These are phyloP conservation scores for Ilyonectria robusta DNA, from an alignment of 2,329 filamentous ascomycete species.

Conservation along the genomic window DNA sequence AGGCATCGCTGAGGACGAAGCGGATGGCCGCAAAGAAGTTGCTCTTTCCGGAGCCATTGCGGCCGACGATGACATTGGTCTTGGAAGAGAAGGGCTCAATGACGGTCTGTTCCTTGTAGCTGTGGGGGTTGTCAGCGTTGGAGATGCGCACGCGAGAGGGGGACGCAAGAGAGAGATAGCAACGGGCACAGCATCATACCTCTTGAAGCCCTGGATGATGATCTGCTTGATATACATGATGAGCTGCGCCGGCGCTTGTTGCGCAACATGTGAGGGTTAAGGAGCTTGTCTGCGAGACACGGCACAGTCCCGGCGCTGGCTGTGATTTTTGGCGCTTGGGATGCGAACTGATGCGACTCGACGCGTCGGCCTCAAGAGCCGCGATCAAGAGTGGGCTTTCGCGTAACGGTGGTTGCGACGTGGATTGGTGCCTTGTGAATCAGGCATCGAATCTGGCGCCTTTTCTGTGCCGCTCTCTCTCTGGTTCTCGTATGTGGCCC, in stretches of 20 bases:
- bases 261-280: slow-evolving; percentile 54
- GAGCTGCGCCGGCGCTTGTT: slow-evolving; percentile 55
- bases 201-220: slow-evolving; percentile 99
- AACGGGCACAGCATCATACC: slow-evolving; percentile 65
- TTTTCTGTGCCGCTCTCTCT: neutral
- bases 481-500: slow-evolving; percentile 27
- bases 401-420: slow-evolving; percentile 45
- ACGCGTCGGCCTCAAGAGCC: slow-evolving; percentile 46
- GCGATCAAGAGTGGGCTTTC: slow-evolving; percentile 48
- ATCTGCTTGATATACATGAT: slow-evolving; percentile 99
- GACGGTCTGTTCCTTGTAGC: slow-evolving; percentile 99
- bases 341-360: slow-evolving; percentile 47
- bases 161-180: slow-evolving; percentile 22
- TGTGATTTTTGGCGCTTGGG: slow-evolving; percentile 35
- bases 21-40: slow-evolving; percentile 99
- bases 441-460: slow-evolving; percentile 22
- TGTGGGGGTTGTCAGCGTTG: slow-evolving; percentile 56
- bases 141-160: slow-evolving; percentile 13
- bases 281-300: slow-evolving; percentile 43
- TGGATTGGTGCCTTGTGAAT: slow-evolving; percentile 44
- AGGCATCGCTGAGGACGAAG: slow-evolving; percentile 97
- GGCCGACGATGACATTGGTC: slow-evolving; percentile 98
- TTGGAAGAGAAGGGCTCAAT: slow-evolving; percentile 98
- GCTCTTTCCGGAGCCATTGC: slow-evolving; percentile 99
- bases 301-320: slow-evolving; percentile 42